Evolutionary conservation across 225 moss, liverwort and hornwort genomes (phyloP).

Genomic region (Ulota crispa): DNA sequence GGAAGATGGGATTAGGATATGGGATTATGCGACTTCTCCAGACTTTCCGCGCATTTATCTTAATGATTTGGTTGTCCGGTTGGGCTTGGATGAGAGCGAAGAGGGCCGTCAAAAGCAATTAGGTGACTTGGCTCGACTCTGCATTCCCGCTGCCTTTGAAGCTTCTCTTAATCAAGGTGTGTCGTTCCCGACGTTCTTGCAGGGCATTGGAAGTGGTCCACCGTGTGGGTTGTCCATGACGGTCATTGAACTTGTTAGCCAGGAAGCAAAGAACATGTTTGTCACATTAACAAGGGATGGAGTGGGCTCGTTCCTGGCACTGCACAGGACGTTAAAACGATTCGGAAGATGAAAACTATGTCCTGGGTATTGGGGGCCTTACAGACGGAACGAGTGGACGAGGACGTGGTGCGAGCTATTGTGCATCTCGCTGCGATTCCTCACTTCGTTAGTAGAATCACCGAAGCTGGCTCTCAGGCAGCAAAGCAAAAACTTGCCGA

Average conservation of each 20-base stretch:
- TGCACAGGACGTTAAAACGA: too few relatives aligned
- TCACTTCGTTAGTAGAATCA: rapidly evolving
- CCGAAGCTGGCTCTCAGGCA: rapidly evolving
- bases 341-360: not conserved
- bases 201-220: not conserved
- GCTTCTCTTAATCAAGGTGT: not conserved
- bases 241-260: not conserved
- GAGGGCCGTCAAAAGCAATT: not conserved
- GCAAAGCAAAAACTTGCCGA: not conserved
- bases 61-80: not conserved
- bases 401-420: slow-evolving; percentile 4
- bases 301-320: not conserved
- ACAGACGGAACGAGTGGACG: not conserved
- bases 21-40: not conserved
- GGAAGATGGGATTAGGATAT: not conserved
- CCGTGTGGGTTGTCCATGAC: not conserved
- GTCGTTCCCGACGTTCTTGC: not conserved
- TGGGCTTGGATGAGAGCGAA: slow-evolving; percentile 21
- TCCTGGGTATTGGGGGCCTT: not conserved
- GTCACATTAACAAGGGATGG: not conserved
- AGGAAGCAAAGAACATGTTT: not conserved
- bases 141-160: not conserved
- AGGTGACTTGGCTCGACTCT: not conserved
- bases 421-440: not conserved
- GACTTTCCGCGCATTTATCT: slow-evolving; percentile 13